Base-by-base conservation (phyloP, 495 filamentous ascomycete species). In the Penicillium paradoxum region DNA sequence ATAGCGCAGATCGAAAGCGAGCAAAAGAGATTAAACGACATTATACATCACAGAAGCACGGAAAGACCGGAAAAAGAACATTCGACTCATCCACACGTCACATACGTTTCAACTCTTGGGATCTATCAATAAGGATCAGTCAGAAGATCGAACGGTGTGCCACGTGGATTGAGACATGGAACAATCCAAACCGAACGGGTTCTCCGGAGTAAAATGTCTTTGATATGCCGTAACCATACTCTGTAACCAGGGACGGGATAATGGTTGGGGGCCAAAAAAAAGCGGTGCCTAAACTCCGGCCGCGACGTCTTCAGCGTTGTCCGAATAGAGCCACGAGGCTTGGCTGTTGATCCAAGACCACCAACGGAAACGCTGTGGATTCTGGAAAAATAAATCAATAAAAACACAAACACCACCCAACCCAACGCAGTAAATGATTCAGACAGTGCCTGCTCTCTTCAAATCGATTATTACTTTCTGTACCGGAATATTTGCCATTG, bases 1-100 rank as follows among this genome's bases (percentile, higher is more conserved):
- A 43, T 51, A 51, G 49, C 49, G 39, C 49, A 42, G 49, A 51
- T 51, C 49, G 39, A 34, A 17, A 6, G 2, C 7, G 24, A 15
- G n/a, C n/a, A n/a, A 37, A 17, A 5, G 34, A 15, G 14, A 17
- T 37, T 37, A 7, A n/a, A 13, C n/a, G 17, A 36, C 9, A 34
- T 51, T 34, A 19, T 27, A 27, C 18, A 51, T 24, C 38, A 43
- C 49, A 33, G 38, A 48, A 46, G 3, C 8, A 30, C 25, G n/a
- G 18, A 32, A 32, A 17, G 32, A 47, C 18, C 13, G 32, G 13
- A 24, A 17, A 14, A 42, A 36, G 49, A 51, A 43, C 38, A 42
- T 51, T 51, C 49, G 13, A 51, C 17, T 24, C 15, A 22, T 4
- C 2, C 4, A 51, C 29, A 43, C 21, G 30, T 51, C 48, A 51